Conservation (phyloP, 257 asterid genomes). For the Haberlea rhodopensis region DNA sequence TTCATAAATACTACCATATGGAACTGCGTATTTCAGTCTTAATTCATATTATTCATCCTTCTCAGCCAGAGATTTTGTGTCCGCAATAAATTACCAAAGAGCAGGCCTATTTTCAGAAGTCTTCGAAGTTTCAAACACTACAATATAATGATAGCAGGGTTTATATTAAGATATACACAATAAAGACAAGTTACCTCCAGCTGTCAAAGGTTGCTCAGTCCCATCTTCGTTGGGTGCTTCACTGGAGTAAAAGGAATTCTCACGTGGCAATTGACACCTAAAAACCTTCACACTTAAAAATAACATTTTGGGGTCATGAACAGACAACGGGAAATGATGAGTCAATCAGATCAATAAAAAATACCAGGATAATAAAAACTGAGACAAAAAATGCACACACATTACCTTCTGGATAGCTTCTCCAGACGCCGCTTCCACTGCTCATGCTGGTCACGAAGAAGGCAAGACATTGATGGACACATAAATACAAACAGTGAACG, state of each 20-base stretch:
- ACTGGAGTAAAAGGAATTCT: conserved; percentile 68
- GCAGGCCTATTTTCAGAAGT: background rate
- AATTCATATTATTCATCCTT: background rate
- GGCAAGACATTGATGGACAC: conserved; percentile 85
- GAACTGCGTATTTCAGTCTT: conserved; percentile 2
- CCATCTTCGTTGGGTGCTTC: conserved; percentile 74
- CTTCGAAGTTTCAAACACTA: background rate
- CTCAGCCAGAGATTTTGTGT: background rate
- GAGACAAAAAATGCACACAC: conserved; percentile 11
- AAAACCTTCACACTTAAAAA: conserved; percentile 69
- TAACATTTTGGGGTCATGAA: conserved; percentile 27
- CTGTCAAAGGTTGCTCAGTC: conserved; percentile 49
- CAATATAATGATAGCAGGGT: background rate
- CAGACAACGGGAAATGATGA: conserved; percentile 2
- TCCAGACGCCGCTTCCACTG: conserved; percentile 77
- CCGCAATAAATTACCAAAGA: background rate
- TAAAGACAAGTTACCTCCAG: conserved; percentile 52
- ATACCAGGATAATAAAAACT: background rate
- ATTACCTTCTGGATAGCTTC: conserved; percentile 65
- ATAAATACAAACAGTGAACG: conserved; percentile 69
- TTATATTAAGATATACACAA: background rate
- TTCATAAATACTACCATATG: background rate
- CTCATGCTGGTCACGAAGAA: conserved; percentile 81
- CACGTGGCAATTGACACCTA: conserved; percentile 73
- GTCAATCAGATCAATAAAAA: background rate